A percentile compares a stretch with the other conserved stretches of the same genome.
Evolutionary conservation across 345 rosid genomes (phyloP).

Genomic region (Citrus hindsii): DNA sequence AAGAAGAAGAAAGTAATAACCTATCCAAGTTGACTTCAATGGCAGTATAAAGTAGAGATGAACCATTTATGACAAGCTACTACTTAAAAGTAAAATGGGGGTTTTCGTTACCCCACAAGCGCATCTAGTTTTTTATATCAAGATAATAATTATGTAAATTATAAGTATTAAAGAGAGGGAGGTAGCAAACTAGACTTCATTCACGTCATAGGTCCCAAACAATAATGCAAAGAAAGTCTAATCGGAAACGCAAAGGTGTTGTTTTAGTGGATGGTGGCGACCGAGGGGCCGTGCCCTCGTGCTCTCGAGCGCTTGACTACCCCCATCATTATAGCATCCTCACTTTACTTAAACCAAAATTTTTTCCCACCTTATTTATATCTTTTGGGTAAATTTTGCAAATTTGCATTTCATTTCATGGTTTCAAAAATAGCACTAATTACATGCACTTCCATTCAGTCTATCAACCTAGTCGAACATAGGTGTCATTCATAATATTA

Average conservation of each 20-base stretch:
- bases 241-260: slow-evolving; percentile 17
- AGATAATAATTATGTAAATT: neutral
- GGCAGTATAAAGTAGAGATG: neutral
- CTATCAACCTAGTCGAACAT: too few relatives aligned
- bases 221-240: slow-evolving; percentile 20
- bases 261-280: slow-evolving; percentile 20
- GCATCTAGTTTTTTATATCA: neutral
- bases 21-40: too few relatives aligned
- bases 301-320: slow-evolving; percentile 37
- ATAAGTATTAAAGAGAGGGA: neutral
- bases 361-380: neutral
- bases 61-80: neutral
- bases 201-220: slow-evolving; percentile 22
- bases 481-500: neutral
- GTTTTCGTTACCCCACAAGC: neutral
- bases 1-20: too few relatives aligned
- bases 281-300: slow-evolving; percentile 20
- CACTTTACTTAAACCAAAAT: slow-evolving; percentile 10
- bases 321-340: slow-evolving; percentile 33
- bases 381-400: slow-evolving; percentile 14
- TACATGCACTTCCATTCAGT: too few relatives aligned
- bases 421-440: neutral
- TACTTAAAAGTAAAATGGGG: neutral
- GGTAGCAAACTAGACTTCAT: neutral
- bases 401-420: neutral